phyloP scores from a whole-genome alignment of 192 early-diverging fungal species.

The Lobosporangium transversale region DNA sequence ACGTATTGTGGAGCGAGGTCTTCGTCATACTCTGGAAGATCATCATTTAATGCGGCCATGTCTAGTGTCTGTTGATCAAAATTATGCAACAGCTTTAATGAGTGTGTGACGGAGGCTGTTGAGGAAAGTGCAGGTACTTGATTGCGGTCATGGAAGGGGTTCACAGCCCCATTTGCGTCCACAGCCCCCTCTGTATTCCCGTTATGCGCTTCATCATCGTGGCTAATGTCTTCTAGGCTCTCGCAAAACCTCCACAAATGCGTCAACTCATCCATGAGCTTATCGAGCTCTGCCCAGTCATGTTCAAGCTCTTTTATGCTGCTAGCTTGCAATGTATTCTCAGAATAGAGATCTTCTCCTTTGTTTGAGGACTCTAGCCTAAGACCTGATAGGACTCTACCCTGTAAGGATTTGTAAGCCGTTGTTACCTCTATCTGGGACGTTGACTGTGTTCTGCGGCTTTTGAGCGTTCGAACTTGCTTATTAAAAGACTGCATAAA shows the following conservation, averaged over 20 bases:
- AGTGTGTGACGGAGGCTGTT: not conserved
- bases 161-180: not conserved
- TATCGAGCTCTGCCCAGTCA: conserved; percentile 42
- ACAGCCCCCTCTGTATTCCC: not conserved
- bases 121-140: conserved; percentile 2
- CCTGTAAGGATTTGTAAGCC: not conserved
- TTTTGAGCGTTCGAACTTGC: conserved; percentile 34
- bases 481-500: conserved; percentile 47
- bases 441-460: conserved; percentile 44
- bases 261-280: conserved; percentile 49
- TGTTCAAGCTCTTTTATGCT: conserved; percentile 20
- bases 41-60: conserved; percentile 17
- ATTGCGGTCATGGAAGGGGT: conserved; percentile 22
- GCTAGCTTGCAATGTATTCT: not conserved
- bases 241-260: conserved; percentile 17
- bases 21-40: conserved; percentile 38
- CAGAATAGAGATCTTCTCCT: not conserved
- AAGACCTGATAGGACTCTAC: conserved; percentile 1
- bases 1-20: conserved; percentile 15
- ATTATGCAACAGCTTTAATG: not conserved
- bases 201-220: not conserved
- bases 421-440: conserved; percentile 37
- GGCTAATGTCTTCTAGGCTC: conserved; percentile 12
- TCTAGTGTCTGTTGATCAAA: conserved; percentile 44
- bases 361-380: not conserved